Conservation (phyloP, 2,329 filamentous ascomycete species). For the Exophiala sp. region DNA sequence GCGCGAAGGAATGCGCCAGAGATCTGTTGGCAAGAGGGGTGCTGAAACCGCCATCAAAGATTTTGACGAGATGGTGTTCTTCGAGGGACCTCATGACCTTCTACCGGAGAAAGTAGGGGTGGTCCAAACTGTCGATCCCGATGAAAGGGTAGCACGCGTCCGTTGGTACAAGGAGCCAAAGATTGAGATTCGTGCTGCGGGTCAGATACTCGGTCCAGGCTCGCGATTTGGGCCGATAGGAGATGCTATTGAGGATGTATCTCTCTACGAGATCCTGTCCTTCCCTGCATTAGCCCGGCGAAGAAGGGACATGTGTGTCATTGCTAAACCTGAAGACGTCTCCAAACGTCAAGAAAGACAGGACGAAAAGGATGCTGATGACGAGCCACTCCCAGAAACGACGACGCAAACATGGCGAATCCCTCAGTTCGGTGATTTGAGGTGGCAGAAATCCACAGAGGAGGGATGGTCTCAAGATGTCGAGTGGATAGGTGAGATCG, state of each 20-base stretch:
- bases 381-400: not conserved
- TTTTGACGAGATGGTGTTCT: slow-evolving; percentile 29
- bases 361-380: not conserved
- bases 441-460: not conserved
- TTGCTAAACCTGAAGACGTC: slow-evolving; percentile 19
- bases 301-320: slow-evolving; percentile 52
- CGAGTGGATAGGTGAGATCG: slow-evolving; percentile 57
- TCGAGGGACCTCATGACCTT: slow-evolving; percentile 30
- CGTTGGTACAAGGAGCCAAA: slow-evolving; percentile 50
- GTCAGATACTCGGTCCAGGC: slow-evolving; percentile 38
- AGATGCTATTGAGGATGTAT: slow-evolving; percentile 49
- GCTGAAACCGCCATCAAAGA: slow-evolving; percentile 3
- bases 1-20: slow-evolving; percentile 37
- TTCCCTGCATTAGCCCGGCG: slow-evolving; percentile 48
- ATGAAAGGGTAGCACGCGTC: slow-evolving; percentile 55
- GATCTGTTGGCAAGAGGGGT: not conserved
- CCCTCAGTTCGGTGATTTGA: too few species aligned
- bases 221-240: slow-evolving; percentile 43
- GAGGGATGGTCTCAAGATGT: slow-evolving; percentile 9
- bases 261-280: slow-evolving; percentile 56
- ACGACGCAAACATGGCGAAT: too few species aligned
- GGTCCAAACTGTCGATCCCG: slow-evolving; percentile 54
- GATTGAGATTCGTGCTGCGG: slow-evolving; percentile 35
- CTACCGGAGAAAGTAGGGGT: slow-evolving; percentile 53
- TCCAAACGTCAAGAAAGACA: slow-evolving; percentile 9